phyloP scores from a whole-genome alignment of 2,329 filamentous ascomycete species.

The Talaromyces sp. region DNA sequence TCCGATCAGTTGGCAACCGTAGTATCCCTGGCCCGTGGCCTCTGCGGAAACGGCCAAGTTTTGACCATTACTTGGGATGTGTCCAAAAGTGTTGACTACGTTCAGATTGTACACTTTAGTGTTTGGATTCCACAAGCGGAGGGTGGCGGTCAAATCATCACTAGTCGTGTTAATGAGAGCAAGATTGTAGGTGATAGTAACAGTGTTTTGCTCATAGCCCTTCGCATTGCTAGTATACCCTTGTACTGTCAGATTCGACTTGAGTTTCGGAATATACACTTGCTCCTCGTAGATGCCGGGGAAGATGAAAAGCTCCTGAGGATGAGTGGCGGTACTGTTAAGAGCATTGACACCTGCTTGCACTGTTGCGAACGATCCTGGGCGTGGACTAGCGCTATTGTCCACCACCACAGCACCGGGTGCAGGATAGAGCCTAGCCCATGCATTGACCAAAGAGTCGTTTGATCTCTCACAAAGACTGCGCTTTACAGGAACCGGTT shows the following conservation, averaged over 20 bases:
- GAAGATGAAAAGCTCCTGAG: not conserved
- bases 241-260: not conserved
- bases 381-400: not conserved
- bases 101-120: constrained; percentile 2
- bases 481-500: not conserved
- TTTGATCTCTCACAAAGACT: not conserved
- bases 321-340: not conserved
- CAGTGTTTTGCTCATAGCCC: not conserved
- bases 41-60: constrained; percentile 1
- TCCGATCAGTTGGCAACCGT: not conserved
- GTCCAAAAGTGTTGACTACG: constrained; percentile 1
- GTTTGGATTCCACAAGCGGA: constrained; percentile 1
- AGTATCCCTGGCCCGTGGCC: constrained; percentile 2
- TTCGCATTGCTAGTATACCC: not conserved
- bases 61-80: not conserved
- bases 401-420: not conserved
- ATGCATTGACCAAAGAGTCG: not conserved
- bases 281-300: not conserved
- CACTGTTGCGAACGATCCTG: constrained; percentile 1
- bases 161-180: constrained; percentile 2
- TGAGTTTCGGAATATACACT: not conserved
- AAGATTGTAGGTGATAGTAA: constrained; percentile 3
- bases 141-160: not conserved
- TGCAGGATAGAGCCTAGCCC: not conserved
- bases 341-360: constrained; percentile 5